These are phyloP conservation scores for Luvunga scandens DNA, from an alignment of 345 rosid genomes.

Conservation along the genomic window DNA sequence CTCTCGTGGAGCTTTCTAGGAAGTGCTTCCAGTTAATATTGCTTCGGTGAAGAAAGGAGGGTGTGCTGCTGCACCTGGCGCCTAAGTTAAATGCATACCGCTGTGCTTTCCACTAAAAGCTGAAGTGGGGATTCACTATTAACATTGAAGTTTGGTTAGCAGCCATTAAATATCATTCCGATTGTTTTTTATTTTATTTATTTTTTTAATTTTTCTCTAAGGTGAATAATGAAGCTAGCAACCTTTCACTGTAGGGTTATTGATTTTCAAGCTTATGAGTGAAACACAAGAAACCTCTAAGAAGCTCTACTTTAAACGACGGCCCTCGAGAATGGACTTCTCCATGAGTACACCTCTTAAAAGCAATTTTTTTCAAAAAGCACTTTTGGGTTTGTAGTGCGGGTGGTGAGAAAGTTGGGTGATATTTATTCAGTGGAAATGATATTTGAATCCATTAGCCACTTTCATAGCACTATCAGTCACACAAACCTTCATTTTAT, in stretches of 20 bases:
- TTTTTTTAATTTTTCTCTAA: not conserved
- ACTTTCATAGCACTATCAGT: not conserved
- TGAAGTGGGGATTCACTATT: not conserved
- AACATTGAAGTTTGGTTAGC: not conserved
- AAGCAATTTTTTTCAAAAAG: not conserved
- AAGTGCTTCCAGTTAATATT: not conserved
- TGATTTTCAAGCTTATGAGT: not conserved
- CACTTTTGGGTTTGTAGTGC: not conserved
- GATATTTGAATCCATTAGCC: not conserved
- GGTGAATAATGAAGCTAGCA: not conserved
- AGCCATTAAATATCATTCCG: too few species aligned
- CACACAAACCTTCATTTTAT: too few species aligned
- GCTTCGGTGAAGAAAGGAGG: not conserved
- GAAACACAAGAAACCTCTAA: not conserved
- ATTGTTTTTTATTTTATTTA: too few species aligned
- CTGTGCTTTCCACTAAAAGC: slow-evolving; percentile 2
- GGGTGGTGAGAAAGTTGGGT: not conserved
- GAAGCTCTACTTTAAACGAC: slow-evolving; percentile 2
- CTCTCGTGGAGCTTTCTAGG: too few species aligned
- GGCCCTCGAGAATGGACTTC: slow-evolving; percentile 5
- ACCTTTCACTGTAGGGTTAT: not conserved
- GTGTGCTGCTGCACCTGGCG: not conserved
- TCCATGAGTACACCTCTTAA: not conserved
- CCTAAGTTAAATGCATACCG: not conserved
- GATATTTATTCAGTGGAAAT: not conserved